Conservation (phyloP, 2,329 filamentous ascomycete genomes). For the Colletotrichum ledebouriae region DNA sequence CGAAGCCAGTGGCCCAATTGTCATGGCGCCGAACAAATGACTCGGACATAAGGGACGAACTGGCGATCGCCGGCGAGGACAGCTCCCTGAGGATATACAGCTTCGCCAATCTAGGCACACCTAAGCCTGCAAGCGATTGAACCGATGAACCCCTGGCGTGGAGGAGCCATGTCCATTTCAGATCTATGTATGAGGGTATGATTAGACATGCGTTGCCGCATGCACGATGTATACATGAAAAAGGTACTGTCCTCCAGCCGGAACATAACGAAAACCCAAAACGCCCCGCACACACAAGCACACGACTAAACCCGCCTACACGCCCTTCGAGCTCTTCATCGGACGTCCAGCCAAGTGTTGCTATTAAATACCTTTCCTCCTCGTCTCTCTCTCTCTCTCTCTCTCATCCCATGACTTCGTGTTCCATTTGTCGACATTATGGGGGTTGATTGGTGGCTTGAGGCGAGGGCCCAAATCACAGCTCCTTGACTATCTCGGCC, state of each 20-base stretch:
- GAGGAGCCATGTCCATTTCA: slow-evolving; percentile 7
- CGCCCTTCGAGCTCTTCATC: slow-evolving; percentile 42
- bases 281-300: slow-evolving; percentile 18
- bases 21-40: slow-evolving; percentile 72
- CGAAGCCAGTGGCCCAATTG: slow-evolving; percentile 75
- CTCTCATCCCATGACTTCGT: slow-evolving; percentile 25
- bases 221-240: slow-evolving; percentile 28
- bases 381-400: neutral
- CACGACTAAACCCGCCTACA: slow-evolving; percentile 5
- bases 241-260: slow-evolving; percentile 32
- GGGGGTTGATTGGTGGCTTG: neutral
- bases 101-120: slow-evolving; percentile 45
- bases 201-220: slow-evolving; percentile 36
- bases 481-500: slow-evolving; percentile 52
- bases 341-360: slow-evolving; percentile 23
- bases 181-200: slow-evolving; percentile 42
- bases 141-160: neutral
- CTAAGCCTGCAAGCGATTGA: slow-evolving; percentile 22
- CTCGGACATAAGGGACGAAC: slow-evolving; percentile 45
- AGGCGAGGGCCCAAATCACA: slow-evolving; percentile 46
- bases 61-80: slow-evolving; percentile 72
- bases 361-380: slow-evolving; percentile 7
- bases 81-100: slow-evolving; percentile 71
- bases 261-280: slow-evolving; percentile 23
- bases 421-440: slow-evolving; percentile 8